A percentile compares a stretch with the other conserved stretches of the same genome.
These are phyloP conservation scores for Trichosporon sp. DNA, from an alignment of 1,284 basidiomycete species.

Conservation along the genomic window DNA sequence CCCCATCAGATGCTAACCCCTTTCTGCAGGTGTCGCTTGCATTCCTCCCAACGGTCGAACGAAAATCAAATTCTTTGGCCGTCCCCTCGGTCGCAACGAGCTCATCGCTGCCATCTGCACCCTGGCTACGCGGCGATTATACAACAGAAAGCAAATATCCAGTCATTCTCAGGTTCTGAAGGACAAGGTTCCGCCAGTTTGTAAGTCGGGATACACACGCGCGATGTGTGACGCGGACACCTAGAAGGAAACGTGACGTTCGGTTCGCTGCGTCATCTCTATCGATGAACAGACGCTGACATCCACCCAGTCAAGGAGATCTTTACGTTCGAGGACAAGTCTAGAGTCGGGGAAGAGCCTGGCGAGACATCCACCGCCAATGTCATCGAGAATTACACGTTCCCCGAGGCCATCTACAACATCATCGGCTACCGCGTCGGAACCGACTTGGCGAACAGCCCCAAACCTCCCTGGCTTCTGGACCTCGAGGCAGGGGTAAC, in stretches of 20 bases:
- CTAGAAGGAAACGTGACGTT: neutral
- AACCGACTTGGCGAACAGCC: constrained; percentile 19
- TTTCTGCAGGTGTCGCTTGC: constrained; percentile 21
- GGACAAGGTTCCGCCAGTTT: constrained; percentile 29
- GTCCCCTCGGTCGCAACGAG: constrained; percentile 55
- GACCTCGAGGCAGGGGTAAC: constrained; percentile 16
- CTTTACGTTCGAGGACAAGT: constrained; percentile 27
- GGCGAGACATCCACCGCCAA: constrained; percentile 21
- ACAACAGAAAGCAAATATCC: constrained; percentile 48
- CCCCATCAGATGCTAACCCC: constrained; percentile 2
- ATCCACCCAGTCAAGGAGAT: constrained; percentile 20
- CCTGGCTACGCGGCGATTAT: constrained; percentile 48
- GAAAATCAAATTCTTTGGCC: constrained; percentile 53
- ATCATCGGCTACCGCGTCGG: constrained; percentile 16
- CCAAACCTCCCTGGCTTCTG: constrained; percentile 18
- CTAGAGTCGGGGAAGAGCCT: constrained; percentile 17
- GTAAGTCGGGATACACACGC: constrained; percentile 10
- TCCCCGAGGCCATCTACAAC: constrained; percentile 21
- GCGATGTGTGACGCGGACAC: neutral
- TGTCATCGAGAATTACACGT: constrained; percentile 22
- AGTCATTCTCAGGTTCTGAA: constrained; percentile 49
- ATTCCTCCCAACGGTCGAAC: constrained; percentile 30
- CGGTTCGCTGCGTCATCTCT: neutral
- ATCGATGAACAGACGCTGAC: constrained; percentile 4
- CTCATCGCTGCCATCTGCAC: constrained; percentile 54